phyloP scores from a whole-genome alignment of 2,329 filamentous ascomycete genomes.

The Monilinia fructigena region DNA sequence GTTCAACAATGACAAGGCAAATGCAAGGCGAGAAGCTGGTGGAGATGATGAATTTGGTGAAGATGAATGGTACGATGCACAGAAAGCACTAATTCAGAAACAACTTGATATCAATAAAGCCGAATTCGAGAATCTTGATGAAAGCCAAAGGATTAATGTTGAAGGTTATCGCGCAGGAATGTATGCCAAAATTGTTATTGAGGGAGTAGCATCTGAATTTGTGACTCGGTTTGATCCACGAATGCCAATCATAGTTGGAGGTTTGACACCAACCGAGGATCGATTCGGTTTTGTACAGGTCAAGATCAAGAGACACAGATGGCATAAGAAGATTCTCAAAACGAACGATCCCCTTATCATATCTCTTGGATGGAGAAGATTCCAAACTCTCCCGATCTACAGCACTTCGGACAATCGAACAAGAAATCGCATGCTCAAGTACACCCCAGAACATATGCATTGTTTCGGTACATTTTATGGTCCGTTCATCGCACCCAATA shows the following conservation, averaged over 20 bases:
- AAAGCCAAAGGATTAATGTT: constrained; percentile 75
- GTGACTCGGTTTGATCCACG: constrained; percentile 76
- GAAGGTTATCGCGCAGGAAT: constrained; percentile 91
- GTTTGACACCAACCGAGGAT: constrained; percentile 90
- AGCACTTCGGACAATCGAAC: constrained; percentile 92
- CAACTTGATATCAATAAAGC: constrained; percentile 95
- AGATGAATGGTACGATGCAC: constrained; percentile 97
- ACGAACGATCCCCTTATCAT: constrained; percentile 97
- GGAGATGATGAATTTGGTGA: constrained; percentile 80
- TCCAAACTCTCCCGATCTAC: constrained; percentile 90
- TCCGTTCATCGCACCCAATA: constrained; percentile 91
- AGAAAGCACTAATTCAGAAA: constrained; percentile 92
- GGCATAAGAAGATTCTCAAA: constrained; percentile 99
- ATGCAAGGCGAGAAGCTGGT: constrained; percentile 67
- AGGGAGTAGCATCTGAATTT: constrained; percentile 89
- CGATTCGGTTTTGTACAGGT: constrained; percentile 94
- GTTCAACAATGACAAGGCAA: constrained; percentile 84
- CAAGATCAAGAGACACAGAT: constrained; percentile 93
- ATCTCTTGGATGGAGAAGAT: constrained; percentile 92
- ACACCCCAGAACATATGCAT: constrained; percentile 99
- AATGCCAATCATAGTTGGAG: constrained; percentile 83
- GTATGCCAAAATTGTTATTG: constrained; percentile 87
- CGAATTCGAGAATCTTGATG: constrained; percentile 86
- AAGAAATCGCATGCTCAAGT: constrained; percentile 96
- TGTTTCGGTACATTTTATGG: constrained; percentile 96